phyloP scores from a whole-genome alignment of 805 yeast genomes.

The Kuraishia capsulata region DNA sequence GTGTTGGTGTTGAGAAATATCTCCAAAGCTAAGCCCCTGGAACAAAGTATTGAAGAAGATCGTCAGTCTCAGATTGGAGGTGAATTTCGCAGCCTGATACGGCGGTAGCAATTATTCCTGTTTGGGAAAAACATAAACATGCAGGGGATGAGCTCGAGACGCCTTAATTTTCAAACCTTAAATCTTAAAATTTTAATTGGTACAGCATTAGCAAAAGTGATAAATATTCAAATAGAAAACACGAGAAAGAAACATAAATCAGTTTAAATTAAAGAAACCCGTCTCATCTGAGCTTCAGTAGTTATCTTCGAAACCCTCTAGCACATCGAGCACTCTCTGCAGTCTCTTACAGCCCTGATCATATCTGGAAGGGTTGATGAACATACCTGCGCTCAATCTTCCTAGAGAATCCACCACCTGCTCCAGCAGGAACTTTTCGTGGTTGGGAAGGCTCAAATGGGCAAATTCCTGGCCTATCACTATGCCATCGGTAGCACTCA shows the following conservation, averaged over 20 bases:
- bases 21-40: no score
- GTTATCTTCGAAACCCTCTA: slow-evolving; percentile 60
- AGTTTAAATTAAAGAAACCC: background rate
- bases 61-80: no score
- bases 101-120: background rate
- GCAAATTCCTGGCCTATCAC: slow-evolving; percentile 65
- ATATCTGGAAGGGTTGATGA: slow-evolving; percentile 71
- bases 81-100: no score
- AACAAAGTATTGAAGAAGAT: no score
- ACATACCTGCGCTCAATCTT: slow-evolving; percentile 84
- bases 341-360: slow-evolving; percentile 74
- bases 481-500: slow-evolving; percentile 53
- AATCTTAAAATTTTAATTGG: no score
- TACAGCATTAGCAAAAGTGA: background rate
- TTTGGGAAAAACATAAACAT: background rate
- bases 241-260: background rate
- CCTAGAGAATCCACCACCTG: slow-evolving; percentile 80
- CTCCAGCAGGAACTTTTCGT: slow-evolving; percentile 74
- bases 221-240: background rate
- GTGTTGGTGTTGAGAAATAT: background rate
- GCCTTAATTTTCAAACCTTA: no score
- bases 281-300: slow-evolving; percentile 3
- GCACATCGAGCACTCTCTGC: slow-evolving; percentile 72
- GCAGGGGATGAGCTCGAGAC: background rate
- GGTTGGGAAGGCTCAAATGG: slow-evolving; percentile 60